Evolutionary conservation across 192 early-diverging fungal genomes (phyloP).

Genomic region (Backusella luteola): DNA sequence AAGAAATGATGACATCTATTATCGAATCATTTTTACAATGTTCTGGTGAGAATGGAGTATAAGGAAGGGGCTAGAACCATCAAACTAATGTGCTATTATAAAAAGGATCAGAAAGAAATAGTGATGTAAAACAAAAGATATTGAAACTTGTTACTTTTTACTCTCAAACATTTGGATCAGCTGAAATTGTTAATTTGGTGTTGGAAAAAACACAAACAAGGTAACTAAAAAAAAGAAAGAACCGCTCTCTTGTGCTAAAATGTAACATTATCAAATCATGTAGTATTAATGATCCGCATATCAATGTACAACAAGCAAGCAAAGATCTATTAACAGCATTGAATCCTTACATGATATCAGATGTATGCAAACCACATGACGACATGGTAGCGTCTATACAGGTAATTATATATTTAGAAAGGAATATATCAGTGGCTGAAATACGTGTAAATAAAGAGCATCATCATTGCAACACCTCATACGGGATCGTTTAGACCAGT

Average conservation of each 20-base stretch:
- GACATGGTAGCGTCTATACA: not conserved
- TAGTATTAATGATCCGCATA: constrained; percentile 33
- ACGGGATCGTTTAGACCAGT: constrained; percentile 60
- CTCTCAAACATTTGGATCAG: constrained; percentile 31
- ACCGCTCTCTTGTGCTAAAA: not conserved
- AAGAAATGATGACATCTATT: not conserved
- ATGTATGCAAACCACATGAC: not conserved
- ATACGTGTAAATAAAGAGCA: not conserved
- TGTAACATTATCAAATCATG: not conserved
- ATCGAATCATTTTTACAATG: constrained; percentile 1
- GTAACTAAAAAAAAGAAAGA: not conserved
- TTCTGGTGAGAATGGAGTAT: not conserved
- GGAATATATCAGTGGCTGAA: not conserved
- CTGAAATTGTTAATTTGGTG: constrained; percentile 6
- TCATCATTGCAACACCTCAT: constrained; percentile 45
- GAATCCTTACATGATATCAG: constrained; percentile 9
- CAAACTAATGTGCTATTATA: not conserved
- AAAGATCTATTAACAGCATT: constrained; percentile 13
- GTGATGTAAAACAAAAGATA: constrained; percentile 6
- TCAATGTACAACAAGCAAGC: constrained; percentile 28
- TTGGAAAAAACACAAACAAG: not conserved
- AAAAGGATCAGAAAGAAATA: constrained; percentile 21
- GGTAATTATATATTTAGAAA: constrained; percentile 7
- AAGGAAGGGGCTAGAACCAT: not conserved
- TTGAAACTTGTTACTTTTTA: constrained; percentile 22